A percentile compares a stretch with the other conserved stretches of the same genome.
These are phyloP conservation scores for Pulicaria dysenterica DNA, from an alignment of 129 eudicot species.

Conservation along the genomic window DNA sequence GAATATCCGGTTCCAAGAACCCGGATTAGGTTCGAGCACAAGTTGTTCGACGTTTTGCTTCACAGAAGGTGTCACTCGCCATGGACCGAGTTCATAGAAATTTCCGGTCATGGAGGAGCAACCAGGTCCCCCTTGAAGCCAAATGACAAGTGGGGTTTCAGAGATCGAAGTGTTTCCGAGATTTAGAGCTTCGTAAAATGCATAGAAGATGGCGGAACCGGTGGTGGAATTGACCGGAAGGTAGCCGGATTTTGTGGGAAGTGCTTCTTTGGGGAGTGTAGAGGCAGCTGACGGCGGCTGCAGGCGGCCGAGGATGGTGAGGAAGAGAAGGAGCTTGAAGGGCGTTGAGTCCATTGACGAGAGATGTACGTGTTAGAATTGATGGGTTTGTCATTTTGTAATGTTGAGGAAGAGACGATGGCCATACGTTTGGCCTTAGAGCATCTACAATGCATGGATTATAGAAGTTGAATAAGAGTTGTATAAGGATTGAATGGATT, in stretches of 20 bases:
- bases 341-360: conserved; percentile 45
- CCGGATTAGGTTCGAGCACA: conserved; percentile 52
- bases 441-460: too few species aligned
- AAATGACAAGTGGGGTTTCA: conserved; percentile 73
- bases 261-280: conserved; percentile 60
- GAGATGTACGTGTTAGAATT: background rate
- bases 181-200: conserved; percentile 78
- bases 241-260: conserved; percentile 95
- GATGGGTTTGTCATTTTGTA: conserved; percentile 20
- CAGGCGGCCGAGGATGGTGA: conserved; percentile 36
- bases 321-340: conserved; percentile 41
- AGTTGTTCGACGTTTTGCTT: conserved; percentile 44
- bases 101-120: conserved; percentile 88
- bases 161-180: conserved; percentile 37
- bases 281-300: conserved; percentile 33
- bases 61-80: conserved; percentile 49
- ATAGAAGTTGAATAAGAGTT: too few species aligned
- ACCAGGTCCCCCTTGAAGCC: conserved; percentile 98
- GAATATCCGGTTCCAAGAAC: conserved; percentile 78
- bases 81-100: conserved; percentile 84
- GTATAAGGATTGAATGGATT: too few species aligned
- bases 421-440: too few species aligned
- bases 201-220: conserved; percentile 75
- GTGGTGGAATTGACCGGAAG: conserved; percentile 67
- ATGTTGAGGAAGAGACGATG: conserved; percentile 15